Base-by-base conservation (phyloP, 352 stramenopile species). In the Globisporangium camurandrum region DNA sequence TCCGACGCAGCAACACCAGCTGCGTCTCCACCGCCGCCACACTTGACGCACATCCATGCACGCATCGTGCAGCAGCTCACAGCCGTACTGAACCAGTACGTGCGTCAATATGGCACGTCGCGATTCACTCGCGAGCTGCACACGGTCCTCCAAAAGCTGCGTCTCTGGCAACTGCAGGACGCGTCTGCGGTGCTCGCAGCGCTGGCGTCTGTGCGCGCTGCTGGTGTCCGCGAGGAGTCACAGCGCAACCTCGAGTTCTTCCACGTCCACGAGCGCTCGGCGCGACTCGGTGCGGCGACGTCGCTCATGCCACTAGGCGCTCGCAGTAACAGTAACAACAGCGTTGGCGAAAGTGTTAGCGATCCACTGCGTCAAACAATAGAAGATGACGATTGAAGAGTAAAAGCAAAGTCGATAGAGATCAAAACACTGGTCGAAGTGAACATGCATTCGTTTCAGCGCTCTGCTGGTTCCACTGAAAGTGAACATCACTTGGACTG, bases 181-280 rank as follows among this genome's bases (percentile, higher is more conserved):
- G 51, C 77, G 6, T 51, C 67, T 20, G 36, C 58, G 14, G 46
- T 86, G 1, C 27, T 73, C 19, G 26, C 12, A 38, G 51, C 47
- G 20, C 59, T 86, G 3, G 38, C 60, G 2, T 17, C 23, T 0
- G 51, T 61, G 11, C 69, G 67, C 45, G 20, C 47, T 0, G 26
- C 61, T 10, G 75, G 57, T 0, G 60, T 66, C 12, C 26, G 59
- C 20, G 76, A 88, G 46, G 76, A 88, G 42, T 65, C 71, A 38
- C 67, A 77, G 23, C 61, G 74, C 17, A 88, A 86, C 51, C 70
- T 88, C 41, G 76, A 88, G 56, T 85, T 88, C 57, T 80, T 66
- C 56, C 74, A 88, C 54, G 62, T 80, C 2, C 46, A 26, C 38
- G 42, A 48, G 14, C 30, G 30, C 30, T n/a, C n/a, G n/a, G n/a